phyloP scores from a whole-genome alignment of 1,284 basidiomycete genomes.

The Anthracocystis panici-leucophaei region DNA sequence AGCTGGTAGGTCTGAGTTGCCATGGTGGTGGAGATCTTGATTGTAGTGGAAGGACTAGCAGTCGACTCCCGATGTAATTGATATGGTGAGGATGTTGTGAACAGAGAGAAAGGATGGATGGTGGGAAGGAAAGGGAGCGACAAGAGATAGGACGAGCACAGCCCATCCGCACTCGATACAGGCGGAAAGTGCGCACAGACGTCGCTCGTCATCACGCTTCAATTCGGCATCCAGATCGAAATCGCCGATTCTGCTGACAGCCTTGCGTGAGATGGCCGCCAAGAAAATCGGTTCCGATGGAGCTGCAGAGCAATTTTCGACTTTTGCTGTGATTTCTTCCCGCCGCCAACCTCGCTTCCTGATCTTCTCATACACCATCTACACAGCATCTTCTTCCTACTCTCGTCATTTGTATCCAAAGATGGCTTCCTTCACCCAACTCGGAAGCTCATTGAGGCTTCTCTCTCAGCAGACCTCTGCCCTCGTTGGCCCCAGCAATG shows the following conservation, averaged over 20 bases:
- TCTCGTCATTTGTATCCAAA: constrained; percentile 5
- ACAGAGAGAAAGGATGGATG: not conserved
- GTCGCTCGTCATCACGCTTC: constrained; percentile 27
- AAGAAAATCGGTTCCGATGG: constrained; percentile 28
- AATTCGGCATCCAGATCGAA: not conserved
- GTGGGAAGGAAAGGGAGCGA: not conserved
- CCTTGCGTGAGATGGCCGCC: not conserved
- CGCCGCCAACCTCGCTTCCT: not conserved
- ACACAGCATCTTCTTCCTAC: not conserved
- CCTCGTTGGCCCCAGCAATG: constrained; percentile 13
- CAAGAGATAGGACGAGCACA: constrained; percentile 15
- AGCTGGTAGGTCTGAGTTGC: constrained; percentile 73
- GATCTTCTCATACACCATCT: not conserved
- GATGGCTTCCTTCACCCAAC: constrained; percentile 27
- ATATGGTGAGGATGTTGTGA: not conserved
- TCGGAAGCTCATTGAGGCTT: constrained; percentile 28
- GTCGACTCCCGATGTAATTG: constrained; percentile 45
- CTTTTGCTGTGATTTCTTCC: constrained; percentile 14
- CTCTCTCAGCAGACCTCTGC: constrained; percentile 15
- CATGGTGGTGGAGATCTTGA: constrained; percentile 26
- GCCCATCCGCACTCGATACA: constrained; percentile 8
- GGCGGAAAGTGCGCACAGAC: constrained; percentile 25
- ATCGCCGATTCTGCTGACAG: not conserved
- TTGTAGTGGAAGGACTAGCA: constrained; percentile 56
- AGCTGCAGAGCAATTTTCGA: constrained; percentile 26